These are phyloP conservation scores for Calocybe indica DNA, from an alignment of 768 basidiomycete species.

Conservation along the genomic window DNA sequence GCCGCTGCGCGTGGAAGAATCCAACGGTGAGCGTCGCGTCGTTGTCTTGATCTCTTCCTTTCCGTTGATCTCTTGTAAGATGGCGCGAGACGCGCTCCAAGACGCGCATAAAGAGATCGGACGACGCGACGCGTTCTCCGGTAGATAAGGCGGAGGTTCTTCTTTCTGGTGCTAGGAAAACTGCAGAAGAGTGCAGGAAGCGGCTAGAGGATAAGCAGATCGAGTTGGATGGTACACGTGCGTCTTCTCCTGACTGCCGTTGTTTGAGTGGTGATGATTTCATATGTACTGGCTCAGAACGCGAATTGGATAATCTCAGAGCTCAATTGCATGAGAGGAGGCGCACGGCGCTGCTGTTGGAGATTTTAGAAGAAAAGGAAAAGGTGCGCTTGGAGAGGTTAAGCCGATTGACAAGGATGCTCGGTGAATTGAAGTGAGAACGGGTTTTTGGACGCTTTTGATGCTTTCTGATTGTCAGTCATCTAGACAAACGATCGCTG, in stretches of 20 bases:
- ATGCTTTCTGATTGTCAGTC: not conserved
- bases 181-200: not conserved
- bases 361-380: constrained; percentile 19
- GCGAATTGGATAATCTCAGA: constrained; percentile 1
- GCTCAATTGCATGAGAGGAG: constrained; percentile 7
- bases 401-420: constrained; percentile 12
- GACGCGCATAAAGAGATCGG: constrained; percentile 1
- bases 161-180: constrained; percentile 1
- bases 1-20: constrained; percentile 8
- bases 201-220: constrained; percentile 10
- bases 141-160: constrained; percentile 2
- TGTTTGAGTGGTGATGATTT: not conserved
- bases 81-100: constrained; percentile 6
- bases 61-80: not conserved
- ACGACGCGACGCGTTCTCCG: constrained; percentile 3
- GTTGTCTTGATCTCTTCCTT: not conserved
- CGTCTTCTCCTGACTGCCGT: not conserved
- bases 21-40: constrained; percentile 6
- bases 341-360: constrained; percentile 14
- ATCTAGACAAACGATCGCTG: not conserved
- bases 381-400: constrained; percentile 17
- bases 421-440: constrained; percentile 13
- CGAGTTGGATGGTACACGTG: constrained; percentile 6
- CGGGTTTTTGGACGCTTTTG: not conserved
- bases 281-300: constrained; percentile 1